Evolutionary conservation across 345 rosid species (phyloP), one percentile per base, ranked within the genome.

Genomic region (Rhodomyrtus tomentosa): DNA sequence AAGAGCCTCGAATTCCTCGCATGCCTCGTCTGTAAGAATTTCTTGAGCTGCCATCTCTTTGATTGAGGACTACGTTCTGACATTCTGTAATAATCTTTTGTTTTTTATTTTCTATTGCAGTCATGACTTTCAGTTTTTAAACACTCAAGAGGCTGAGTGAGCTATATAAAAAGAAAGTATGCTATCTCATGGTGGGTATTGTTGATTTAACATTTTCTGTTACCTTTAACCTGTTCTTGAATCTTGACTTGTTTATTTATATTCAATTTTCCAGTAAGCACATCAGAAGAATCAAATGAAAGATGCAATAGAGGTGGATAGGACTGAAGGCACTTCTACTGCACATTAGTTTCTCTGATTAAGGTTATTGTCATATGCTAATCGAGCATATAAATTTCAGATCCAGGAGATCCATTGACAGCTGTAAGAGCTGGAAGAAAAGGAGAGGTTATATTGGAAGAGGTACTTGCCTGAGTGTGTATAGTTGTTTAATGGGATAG

Each of bases 1-100:
- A 92, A 86, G 99, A 98, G 87, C 99, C 99, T 85, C 93, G 99
- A 82, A 95, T 98, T 87, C 99, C 99, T 81, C 98, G 99, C 87
- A 98, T 96, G 99, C 99, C 99, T 38, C 99, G 93, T 89, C 84
- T 98, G 99, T 98, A 86, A 86, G 96, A 82, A 54, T 83, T 85
- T 88, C 62, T 76, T 52, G 38, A 62, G 38, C 18, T 59, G 55
- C 68, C 27, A 25, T 81, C 76, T 68, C 81, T 84, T 38, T 25
- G 40, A 81, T 36, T 0, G 27, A 16, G 36, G 45, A 82, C 7
- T 84, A 16, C 42, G 32, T 18, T 83, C 79, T 86, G 83, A 56
- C 25, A 51, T 80, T 40, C 53, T 53, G 82, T 22, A 73, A 82
- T 10, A 50, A 68, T 55, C 81, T 81, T 83, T 68, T 82, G 84